A percentile compares a stretch with the other conserved stretches of the same genome.
phyloP scores from a whole-genome alignment of 352 stramenopile species.

The Pythium sp. region DNA sequence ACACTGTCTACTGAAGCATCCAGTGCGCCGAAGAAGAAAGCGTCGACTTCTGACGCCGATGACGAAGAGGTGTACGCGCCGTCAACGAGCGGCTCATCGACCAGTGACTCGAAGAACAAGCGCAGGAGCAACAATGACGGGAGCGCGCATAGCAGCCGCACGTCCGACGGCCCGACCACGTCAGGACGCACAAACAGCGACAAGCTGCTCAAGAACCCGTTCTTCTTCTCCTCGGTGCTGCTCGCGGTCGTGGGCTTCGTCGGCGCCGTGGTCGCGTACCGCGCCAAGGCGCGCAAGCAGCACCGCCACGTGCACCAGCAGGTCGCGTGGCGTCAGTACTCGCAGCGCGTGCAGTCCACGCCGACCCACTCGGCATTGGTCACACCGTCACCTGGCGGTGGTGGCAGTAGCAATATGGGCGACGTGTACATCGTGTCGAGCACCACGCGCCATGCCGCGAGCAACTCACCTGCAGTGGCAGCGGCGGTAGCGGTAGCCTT shows the following conservation, averaged over 20 bases:
- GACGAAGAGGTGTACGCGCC: background rate
- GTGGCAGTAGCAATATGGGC: background rate
- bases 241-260: conserved; percentile 29
- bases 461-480: background rate
- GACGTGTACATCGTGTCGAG: conserved; percentile 8
- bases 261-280: conserved; percentile 25
- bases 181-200: background rate
- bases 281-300: conserved; percentile 19
- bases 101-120: background rate
- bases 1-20: background rate
- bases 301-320: conserved; percentile 9
- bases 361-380: background rate
- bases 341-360: conserved; percentile 5
- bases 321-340: background rate
- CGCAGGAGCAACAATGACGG: background rate
- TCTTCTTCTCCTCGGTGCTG: conserved; percentile 38
- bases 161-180: background rate
- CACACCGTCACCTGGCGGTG: background rate
- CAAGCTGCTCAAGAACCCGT: conserved; percentile 30
- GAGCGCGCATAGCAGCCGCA: background rate
- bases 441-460: conserved; percentile 1
- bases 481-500: background rate
- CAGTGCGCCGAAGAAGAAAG: background rate
- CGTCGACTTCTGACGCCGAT: background rate
- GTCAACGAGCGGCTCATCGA: background rate